Evolutionary conservation across 495 filamentous ascomycete genomes (phyloP).

Genomic region (Annulohypoxylon nitens): DNA sequence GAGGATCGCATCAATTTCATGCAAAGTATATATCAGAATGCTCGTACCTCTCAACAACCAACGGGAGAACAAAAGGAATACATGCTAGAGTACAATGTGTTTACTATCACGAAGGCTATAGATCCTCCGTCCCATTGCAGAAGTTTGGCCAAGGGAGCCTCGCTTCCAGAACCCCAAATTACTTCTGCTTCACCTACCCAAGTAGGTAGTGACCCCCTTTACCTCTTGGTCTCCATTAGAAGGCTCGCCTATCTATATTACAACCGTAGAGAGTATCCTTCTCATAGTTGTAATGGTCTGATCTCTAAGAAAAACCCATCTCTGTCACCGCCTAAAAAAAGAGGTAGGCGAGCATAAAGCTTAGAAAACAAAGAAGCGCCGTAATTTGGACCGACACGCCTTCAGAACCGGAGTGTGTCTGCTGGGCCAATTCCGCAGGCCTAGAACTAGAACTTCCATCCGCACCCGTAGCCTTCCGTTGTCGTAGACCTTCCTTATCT

Average conservation of each 20-base stretch:
- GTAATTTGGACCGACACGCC: constrained; percentile 91
- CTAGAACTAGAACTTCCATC: constrained; percentile 54
- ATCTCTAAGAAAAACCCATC: constrained; percentile 23
- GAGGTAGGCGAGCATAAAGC: constrained; percentile 93
- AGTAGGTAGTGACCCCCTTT: constrained; percentile 14
- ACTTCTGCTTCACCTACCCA: constrained; percentile 22
- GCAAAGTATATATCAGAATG: constrained; percentile 44
- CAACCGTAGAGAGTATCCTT: constrained; percentile 6
- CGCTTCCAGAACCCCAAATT: constrained; percentile 29
- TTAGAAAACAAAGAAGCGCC: constrained; percentile 84
- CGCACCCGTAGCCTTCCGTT: constrained; percentile 72
- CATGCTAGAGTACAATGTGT: constrained; percentile 46
- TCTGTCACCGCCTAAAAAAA: constrained; percentile 75
- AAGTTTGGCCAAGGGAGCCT: constrained; percentile 4
- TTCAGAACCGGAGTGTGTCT: constrained; percentile 69
- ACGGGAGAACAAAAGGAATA: constrained; percentile 46
- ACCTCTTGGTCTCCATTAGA: background rate
- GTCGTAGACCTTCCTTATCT: constrained; percentile 74
- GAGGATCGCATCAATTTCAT: constrained; percentile 21
- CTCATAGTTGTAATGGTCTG: background rate
- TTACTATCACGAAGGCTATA: constrained; percentile 35
- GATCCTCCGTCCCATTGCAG: constrained; percentile 36
- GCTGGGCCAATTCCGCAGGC: constrained; percentile 63
- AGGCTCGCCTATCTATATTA: constrained; percentile 19
- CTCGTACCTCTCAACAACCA: constrained; percentile 31